Evolutionary conservation across 768 basidiomycete genomes (phyloP).

Genomic region (Leucosporidium yakuticum): DNA sequence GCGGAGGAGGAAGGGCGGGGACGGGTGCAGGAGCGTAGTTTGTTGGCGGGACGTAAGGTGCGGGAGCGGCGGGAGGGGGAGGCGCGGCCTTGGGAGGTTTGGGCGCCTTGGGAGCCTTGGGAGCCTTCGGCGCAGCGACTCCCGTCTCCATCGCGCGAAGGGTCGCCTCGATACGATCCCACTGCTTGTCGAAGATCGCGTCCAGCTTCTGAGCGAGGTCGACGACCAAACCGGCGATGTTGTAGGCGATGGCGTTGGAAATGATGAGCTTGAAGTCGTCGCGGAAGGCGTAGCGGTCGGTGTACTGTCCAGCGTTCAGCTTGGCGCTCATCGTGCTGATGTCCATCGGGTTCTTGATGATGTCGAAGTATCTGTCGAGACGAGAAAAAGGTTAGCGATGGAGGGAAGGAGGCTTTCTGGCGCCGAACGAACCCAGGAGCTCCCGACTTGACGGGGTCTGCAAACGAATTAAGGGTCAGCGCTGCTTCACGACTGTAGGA

Average conservation of each 20-base stretch:
- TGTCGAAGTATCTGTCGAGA: conserved; percentile 67
- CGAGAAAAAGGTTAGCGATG: background rate
- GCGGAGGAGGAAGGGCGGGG: background rate
- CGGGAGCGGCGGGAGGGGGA: background rate
- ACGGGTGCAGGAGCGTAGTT: conserved; percentile 23
- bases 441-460: conserved; percentile 33
- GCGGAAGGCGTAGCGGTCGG: conserved; percentile 73
- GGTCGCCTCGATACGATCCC: conserved; percentile 80
- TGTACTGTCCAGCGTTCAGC: conserved; percentile 77
- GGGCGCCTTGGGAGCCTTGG: background rate
- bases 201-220: conserved; percentile 70
- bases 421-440: conserved; percentile 21
- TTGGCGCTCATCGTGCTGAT: conserved; percentile 81
- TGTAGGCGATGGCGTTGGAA: conserved; percentile 79
- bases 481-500: background rate
- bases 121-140: background rate
- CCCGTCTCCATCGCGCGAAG: conserved; percentile 52
- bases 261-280: conserved; percentile 84
- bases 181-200: conserved; percentile 77
- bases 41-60: conserved; percentile 5
- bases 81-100: conserved; percentile 6
- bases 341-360: conserved; percentile 93
- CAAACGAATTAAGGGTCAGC: background rate
- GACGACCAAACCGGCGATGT: conserved; percentile 62
- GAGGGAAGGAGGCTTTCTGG: too few species aligned